phyloP scores from a whole-genome alignment of 352 stramenopile species.

The Globisporangium paroecandrum region DNA sequence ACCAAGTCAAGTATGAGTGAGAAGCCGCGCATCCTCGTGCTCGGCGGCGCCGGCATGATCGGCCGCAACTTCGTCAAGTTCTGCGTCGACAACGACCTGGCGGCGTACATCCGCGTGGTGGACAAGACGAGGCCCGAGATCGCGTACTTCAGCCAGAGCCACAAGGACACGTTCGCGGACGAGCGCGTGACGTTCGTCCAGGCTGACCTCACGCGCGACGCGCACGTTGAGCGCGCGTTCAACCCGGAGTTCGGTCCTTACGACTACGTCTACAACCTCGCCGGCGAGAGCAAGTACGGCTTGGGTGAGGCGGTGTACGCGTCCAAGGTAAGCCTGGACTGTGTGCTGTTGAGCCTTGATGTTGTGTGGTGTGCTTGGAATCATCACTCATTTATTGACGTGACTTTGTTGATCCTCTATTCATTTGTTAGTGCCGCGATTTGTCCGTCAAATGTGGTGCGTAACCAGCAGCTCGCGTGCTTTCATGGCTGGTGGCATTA shows the following conservation, averaged over 20 bases:
- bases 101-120: constrained; percentile 65
- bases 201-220: constrained; percentile 75
- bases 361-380: not conserved
- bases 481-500: not conserved
- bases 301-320: constrained; percentile 72
- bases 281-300: constrained; percentile 81
- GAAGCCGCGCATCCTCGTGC: constrained; percentile 78
- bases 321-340: constrained; percentile 44
- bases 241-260: constrained; percentile 65
- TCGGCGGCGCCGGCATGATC: constrained; percentile 83
- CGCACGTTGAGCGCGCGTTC: constrained; percentile 77
- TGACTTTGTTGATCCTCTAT: not conserved
- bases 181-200: constrained; percentile 76
- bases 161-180: constrained; percentile 72
- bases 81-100: constrained; percentile 67
- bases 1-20: constrained; percentile 12
- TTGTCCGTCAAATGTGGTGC: constrained; percentile 80
- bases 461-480: constrained; percentile 12
- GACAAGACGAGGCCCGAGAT: constrained; percentile 89
- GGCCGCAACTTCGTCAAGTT: constrained; percentile 86
- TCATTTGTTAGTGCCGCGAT: constrained; percentile 54
- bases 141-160: constrained; percentile 72
- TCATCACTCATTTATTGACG: not conserved
- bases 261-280: constrained; percentile 85
- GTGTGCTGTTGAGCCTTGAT: not conserved